Evolutionary conservation across 805 yeast species (phyloP), one percentile per base, ranked within the genome.

Genomic region (Yarrowia sp.): DNA sequence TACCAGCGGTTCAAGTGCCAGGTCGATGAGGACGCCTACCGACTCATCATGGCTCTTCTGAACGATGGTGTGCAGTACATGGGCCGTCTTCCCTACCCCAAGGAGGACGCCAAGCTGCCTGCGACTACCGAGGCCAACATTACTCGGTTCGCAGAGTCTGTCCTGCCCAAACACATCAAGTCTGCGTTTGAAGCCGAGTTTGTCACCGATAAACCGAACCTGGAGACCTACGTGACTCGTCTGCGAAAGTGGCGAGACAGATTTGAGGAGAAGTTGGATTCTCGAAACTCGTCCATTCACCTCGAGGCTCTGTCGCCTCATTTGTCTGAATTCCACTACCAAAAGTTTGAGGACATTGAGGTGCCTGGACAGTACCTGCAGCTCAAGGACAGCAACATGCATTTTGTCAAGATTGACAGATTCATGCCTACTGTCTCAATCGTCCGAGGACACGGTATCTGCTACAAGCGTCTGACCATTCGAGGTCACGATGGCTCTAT

Each of bases 341-440:
- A 95, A 77, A 94, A 92, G 79, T 95, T 95, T 76, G 99, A 95
- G 77, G 99, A 95, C 63, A 91, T 95, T 70, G 99, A 95, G 77
- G 88, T 95, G 70, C 99, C 99, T 0, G 99, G 99, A 1, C 99
- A 95, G 76, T 95, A 95, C 75, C 81, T 93, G 75, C 82, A 92
- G 80, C 90, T 91, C 77, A 90, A 89, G 76, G 98, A 94, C 74
- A 92, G 85, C 77, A 94, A 91, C 76, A 78, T 86, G n/a, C 97
- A 94, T 77, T 96, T 95, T 77, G 85, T 92, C 63, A 95, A 95
- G 82, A 91, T 95, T 74, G 98, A 92, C 71, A 83, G 99, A 69
- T 96, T 95, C 79, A 80, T 95, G 77, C 96, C 98, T 2, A 87
- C 91, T 0, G 86, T 95, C 67, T 97, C 92, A 70, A 84, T 93